phyloP scores from a whole-genome alignment of 805 yeast genomes.

The Saccharomycopsis guyanensis region DNA sequence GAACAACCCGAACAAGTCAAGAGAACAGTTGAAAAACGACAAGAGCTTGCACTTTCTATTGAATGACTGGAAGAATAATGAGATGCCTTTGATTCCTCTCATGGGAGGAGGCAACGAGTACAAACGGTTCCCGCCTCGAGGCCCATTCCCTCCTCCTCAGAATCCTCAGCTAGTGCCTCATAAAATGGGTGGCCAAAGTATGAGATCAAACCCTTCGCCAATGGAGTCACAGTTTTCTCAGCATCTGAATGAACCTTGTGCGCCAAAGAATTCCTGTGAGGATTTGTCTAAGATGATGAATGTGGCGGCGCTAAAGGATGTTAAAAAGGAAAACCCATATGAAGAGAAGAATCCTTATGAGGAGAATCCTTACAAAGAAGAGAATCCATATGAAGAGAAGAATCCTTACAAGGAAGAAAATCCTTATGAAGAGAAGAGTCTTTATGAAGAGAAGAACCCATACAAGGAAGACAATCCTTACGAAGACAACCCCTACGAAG shows the following conservation, averaged over 20 bases:
- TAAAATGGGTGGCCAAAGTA: too few species aligned
- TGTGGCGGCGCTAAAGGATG: too few species aligned
- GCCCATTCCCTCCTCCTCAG: too few species aligned
- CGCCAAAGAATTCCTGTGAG: background rate
- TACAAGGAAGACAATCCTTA: too few species aligned
- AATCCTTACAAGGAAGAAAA: too few species aligned
- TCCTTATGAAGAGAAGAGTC: background rate
- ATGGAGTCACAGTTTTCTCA: background rate
- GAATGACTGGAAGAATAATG: conserved; percentile 74
- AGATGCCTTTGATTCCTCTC: conserved; percentile 49
- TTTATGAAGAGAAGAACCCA: background rate
- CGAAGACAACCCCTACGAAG: background rate
- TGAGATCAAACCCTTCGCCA: too few species aligned
- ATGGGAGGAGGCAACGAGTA: background rate
- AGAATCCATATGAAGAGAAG: background rate
- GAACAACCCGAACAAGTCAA: conserved; percentile 32
- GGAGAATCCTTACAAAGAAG: background rate
- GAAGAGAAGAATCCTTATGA: background rate
- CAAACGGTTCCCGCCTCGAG: background rate
- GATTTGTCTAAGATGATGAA: background rate
- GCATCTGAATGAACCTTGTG: background rate
- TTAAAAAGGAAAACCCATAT: background rate
- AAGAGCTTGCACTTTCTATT: conserved; percentile 35
- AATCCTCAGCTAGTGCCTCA: too few species aligned
- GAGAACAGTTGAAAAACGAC: conserved; percentile 49